phyloP scores from a whole-genome alignment of 768 basidiomycete species.

The Lentinula edodes region DNA sequence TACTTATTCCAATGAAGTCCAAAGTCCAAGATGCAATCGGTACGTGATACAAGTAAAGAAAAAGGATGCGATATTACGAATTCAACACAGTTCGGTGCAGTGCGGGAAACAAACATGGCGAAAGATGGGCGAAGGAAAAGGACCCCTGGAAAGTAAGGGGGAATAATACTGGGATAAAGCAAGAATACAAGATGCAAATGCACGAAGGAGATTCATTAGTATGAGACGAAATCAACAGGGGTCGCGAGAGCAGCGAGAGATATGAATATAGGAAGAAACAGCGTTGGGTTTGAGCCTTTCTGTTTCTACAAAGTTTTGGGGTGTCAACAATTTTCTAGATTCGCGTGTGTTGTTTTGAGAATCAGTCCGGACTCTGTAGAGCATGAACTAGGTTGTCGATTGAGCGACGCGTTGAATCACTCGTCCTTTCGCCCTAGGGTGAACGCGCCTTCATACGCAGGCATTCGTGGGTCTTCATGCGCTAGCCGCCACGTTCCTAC shows the following conservation, averaged over 20 bases:
- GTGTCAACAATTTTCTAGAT: background rate
- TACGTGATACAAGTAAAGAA: background rate
- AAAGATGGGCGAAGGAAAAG: background rate
- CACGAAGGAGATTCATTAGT: no score
- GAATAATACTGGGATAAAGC: background rate
- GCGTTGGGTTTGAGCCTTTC: background rate
- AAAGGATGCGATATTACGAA: background rate
- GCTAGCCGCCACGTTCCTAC: constrained; percentile 70
- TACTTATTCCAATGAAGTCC: background rate
- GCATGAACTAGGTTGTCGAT: background rate
- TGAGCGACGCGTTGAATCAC: background rate
- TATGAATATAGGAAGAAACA: no score
- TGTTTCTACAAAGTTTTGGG: background rate
- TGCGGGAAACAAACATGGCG: background rate
- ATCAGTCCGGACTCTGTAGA: background rate
- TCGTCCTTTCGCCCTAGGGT: constrained; percentile 47
- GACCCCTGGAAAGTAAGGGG: no score
- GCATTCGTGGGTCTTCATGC: constrained; percentile 34
- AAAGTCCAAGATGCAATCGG: background rate
- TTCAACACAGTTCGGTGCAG: no score
- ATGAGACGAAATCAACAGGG: background rate
- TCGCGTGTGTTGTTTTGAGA: background rate
- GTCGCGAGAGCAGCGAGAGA: background rate
- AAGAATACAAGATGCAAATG: no score
- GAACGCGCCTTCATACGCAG: constrained; percentile 62